Evolutionary conservation across 306 rosid genomes (phyloP), one percentile per base, ranked within the genome.

Genomic region (Quercus bicolor): DNA sequence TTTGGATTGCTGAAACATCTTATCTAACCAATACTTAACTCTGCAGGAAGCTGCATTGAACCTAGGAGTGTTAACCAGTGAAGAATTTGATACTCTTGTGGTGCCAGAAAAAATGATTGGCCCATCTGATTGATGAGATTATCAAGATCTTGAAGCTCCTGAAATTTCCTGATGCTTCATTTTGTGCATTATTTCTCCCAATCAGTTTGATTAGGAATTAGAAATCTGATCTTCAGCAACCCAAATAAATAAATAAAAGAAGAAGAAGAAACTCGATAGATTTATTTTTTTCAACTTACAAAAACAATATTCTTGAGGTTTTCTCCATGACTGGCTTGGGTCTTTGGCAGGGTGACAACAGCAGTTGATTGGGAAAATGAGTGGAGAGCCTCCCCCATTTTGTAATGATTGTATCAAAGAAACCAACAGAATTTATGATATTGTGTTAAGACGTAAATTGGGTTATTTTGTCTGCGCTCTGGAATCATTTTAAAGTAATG

Each of bases 91-190:
- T 85, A 86, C 53, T 65, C 93, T 91, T 54, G 99, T 96, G 86
- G 98, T 96, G 79, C 99, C 98, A 5, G 97, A 91, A 90, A 91
- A 96, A 85, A 96, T 96, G 99, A 81, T 96, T 72, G 98, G 99
- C 79, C 99, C 99, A 60, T 48, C 94, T 23, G 96, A 88, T 82
- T 91, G 82, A 89, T 23, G 14, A 33, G 81, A 81, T 51, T 75
- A 29, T 83, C 18, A 69, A 76, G 61, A 56, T 72, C 15, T 43
- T 7, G 76, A 73, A 60, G 77, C 77, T 69, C 51, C 61, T 56
- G 12, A 64, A 61, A 62, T 29, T 21, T 72, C 68, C 77, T 21
- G 14, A 55, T 20, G 55, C 62, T 79, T 33, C 28, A 1, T 21
- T 57, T 68, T 57, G 45, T 53, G 51, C 45, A 53, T 68, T 4